These are phyloP conservation scores for Aspergillus haitiensis DNA, from an alignment of 495 filamentous ascomycete genomes.

Conservation along the genomic window DNA sequence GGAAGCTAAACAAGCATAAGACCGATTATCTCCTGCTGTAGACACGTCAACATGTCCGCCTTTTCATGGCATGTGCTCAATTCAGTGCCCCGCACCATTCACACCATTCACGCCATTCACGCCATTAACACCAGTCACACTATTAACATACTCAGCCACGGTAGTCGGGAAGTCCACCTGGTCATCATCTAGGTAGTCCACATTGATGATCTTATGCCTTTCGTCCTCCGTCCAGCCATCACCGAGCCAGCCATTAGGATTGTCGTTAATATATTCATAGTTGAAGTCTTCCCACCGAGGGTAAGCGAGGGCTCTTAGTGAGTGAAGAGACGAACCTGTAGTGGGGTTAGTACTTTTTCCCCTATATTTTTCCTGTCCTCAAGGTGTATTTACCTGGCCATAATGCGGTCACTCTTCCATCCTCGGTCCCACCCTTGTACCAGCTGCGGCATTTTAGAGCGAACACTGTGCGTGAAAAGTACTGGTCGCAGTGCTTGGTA, in stretches of 20 bases:
- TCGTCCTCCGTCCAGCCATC: conserved; percentile 47
- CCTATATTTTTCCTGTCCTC: neutral
- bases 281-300: conserved; percentile 47
- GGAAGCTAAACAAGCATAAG: neutral
- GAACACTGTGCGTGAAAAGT: conserved; percentile 51
- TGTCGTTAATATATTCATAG: conserved; percentile 41
- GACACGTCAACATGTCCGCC: neutral
- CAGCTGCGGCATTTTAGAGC: conserved; percentile 51
- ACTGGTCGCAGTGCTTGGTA: conserved; percentile 46
- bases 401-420: conserved; percentile 38
- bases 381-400: conserved; percentile 43
- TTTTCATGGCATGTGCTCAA: neutral
- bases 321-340: conserved; percentile 44
- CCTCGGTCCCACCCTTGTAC: conserved; percentile 50
- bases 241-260: conserved; percentile 41
- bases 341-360: conserved; percentile 3
- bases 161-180: conserved; percentile 38
- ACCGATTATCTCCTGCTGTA: neutral
- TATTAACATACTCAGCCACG: conserved; percentile 5
- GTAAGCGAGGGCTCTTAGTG: conserved; percentile 35
- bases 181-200: conserved; percentile 44
- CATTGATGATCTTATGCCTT: conserved; percentile 34
- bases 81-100: neutral
- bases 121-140: neutral
- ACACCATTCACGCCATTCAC: neutral